phyloP scores from a whole-genome alignment of 371 early-diverging fungal genomes.

The Haplosporangium sp. region DNA sequence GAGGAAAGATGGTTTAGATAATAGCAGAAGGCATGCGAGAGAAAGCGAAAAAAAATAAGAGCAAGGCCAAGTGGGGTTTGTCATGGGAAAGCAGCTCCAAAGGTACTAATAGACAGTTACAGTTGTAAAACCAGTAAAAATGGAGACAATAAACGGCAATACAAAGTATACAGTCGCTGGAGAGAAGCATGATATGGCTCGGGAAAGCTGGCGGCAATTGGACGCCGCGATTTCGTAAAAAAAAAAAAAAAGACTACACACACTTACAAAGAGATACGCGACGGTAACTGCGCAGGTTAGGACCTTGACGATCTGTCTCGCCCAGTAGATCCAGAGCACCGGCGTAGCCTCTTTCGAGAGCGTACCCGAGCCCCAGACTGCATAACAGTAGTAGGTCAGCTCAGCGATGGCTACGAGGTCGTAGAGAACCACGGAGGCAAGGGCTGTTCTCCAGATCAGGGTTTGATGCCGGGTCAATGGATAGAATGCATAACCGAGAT shows the following conservation, averaged over 20 bases:
- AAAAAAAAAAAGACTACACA: background rate
- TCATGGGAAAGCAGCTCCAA: no score
- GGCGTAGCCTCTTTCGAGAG: conserved; percentile 25
- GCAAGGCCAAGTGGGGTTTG: no score
- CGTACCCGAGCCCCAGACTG: conserved; percentile 32
- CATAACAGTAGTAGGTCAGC: conserved; percentile 44
- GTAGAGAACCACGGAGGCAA: conserved; percentile 47
- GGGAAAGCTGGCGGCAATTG: no score
- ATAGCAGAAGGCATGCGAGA: no score
- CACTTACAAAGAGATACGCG: conserved; percentile 54
- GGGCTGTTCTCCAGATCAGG: conserved; percentile 47
- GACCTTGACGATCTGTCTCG: conserved; percentile 44
- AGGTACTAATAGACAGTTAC: no score
- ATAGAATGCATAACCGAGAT: conserved; percentile 54
- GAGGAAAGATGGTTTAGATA: no score
- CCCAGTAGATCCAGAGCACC: conserved; percentile 48
- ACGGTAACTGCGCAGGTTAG: conserved; percentile 40
- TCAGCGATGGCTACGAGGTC: conserved; percentile 43
- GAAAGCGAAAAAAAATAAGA: no score
- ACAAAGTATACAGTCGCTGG: no score
- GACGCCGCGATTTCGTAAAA: background rate
- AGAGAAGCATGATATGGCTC: no score
- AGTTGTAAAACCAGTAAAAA: no score
- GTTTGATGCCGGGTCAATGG: conserved; percentile 51
- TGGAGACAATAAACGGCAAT: no score